These are phyloP conservation scores for Austroboletus niveus DNA, from an alignment of 1,284 basidiomycete species.

Conservation along the genomic window DNA sequence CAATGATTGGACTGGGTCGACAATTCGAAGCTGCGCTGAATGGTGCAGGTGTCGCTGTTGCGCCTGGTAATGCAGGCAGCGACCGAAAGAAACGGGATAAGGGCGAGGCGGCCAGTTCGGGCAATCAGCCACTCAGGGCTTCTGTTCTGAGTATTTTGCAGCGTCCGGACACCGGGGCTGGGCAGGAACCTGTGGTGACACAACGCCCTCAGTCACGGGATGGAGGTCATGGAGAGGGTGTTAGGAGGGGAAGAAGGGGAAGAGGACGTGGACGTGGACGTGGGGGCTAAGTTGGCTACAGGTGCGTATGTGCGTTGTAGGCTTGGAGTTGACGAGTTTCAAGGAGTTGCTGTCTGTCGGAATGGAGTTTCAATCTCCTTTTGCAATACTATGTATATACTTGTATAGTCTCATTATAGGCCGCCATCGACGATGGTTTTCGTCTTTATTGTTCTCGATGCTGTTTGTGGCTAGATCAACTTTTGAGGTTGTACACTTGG, in stretches of 20 bases:
- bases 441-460: too few species aligned
- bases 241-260: constrained; percentile 11
- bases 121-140: background rate
- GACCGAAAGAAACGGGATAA: constrained; percentile 36
- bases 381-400: too few species aligned
- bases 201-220: constrained; percentile 17
- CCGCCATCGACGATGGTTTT: too few species aligned
- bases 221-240: background rate
- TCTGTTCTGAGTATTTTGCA: constrained; percentile 36
- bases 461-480: too few species aligned
- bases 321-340: too few species aligned
- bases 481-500: too few species aligned
- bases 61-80: constrained; percentile 17
- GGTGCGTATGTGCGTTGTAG: background rate
- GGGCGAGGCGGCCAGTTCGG: background rate
- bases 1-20: constrained; percentile 55
- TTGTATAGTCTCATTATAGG: too few species aligned
- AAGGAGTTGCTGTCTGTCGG: too few species aligned
- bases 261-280: constrained; percentile 10
- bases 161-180: constrained; percentile 29
- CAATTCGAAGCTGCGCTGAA: constrained; percentile 66
- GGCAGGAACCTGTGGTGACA: constrained; percentile 10
- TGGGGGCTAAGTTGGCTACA: constrained; percentile 18
- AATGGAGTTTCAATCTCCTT: too few species aligned
- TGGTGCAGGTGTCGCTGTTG: constrained; percentile 45